Evolutionary conservation across 805 yeast genomes (phyloP).

Genomic region (Saturnispora dispora): DNA sequence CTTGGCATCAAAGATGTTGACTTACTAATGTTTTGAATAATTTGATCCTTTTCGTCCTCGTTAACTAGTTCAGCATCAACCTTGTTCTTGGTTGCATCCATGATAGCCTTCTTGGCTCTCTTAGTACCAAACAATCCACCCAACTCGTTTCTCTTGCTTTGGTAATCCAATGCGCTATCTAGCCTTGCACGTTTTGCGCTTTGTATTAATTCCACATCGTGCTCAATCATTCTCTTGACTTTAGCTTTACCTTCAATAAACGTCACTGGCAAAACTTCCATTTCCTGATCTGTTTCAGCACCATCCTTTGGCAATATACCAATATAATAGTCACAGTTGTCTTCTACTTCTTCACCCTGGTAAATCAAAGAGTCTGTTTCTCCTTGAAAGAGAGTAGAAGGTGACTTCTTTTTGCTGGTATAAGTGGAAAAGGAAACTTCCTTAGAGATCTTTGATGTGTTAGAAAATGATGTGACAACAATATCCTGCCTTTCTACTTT

Average conservation of each 20-base stretch:
- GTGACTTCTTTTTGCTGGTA: conserved; percentile 33
- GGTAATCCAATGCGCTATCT: conserved; percentile 7
- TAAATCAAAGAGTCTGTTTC: conserved; percentile 67
- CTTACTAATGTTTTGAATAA: conserved; percentile 67
- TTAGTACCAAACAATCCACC: conserved; percentile 98
- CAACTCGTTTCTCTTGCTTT: conserved; percentile 61
- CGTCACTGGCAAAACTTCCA: conserved; percentile 42
- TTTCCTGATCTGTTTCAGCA: conserved; percentile 32
- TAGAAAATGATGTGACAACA: conserved; percentile 62
- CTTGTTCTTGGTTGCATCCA: conserved; percentile 70
- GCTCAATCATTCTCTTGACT: conserved; percentile 24
- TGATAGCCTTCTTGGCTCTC: conserved; percentile 86
- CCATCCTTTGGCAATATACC: conserved; percentile 66
- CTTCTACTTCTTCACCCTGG: conserved; percentile 43
- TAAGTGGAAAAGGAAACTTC: conserved; percentile 56
- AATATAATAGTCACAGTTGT: conserved; percentile 50
- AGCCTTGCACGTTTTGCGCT: conserved; percentile 9
- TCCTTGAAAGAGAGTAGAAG: conserved; percentile 54
- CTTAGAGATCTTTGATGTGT: conserved; percentile 58
- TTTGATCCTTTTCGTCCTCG: conserved; percentile 59
- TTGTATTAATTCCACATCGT: conserved; percentile 11
- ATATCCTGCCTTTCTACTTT: conserved; percentile 6
- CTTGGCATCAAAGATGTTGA: conserved; percentile 70
- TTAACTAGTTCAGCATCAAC: conserved; percentile 72
- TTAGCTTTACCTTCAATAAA: conserved; percentile 24